Evolutionary conservation across 805 yeast genomes (phyloP).

Genomic region (Teunomyces panamensis): DNA sequence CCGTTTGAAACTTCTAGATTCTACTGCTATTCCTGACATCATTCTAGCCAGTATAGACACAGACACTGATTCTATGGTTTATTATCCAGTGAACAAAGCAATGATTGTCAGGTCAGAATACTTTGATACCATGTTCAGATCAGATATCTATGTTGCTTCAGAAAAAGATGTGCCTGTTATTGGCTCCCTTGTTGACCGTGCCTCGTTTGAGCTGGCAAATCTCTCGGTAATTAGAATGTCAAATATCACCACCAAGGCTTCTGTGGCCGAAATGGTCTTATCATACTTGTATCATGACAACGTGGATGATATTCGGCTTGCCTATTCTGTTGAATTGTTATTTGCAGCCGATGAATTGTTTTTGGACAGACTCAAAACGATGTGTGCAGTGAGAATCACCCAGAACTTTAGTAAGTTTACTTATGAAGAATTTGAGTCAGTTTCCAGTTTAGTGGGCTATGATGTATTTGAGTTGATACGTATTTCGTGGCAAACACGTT

Average conservation of each 20-base stretch:
- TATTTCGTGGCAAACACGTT: slow-evolving; percentile 65
- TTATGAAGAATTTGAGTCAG: slow-evolving; percentile 15
- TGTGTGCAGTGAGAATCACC: slow-evolving; percentile 54
- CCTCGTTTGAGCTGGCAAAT: slow-evolving; percentile 4
- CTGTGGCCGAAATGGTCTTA: slow-evolving; percentile 50
- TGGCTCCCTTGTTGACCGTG: slow-evolving; percentile 17
- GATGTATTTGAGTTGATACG: slow-evolving; percentile 56
- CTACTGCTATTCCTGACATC: slow-evolving; percentile 44
- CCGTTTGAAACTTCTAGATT: slow-evolving; percentile 20
- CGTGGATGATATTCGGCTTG: slow-evolving; percentile 45
- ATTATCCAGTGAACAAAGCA: slow-evolving; percentile 64
- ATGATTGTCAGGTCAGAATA: slow-evolving; percentile 61
- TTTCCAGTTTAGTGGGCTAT: slow-evolving; percentile 25
- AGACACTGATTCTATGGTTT: slow-evolving; percentile 23
- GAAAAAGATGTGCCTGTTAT: slow-evolving; percentile 15
- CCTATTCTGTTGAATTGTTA: slow-evolving; percentile 53
- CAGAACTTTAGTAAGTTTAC: slow-evolving; percentile 20
- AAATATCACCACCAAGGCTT: slow-evolving; percentile 10
- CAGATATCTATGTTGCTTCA: slow-evolving; percentile 29
- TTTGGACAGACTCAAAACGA: slow-evolving; percentile 61
- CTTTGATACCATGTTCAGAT: slow-evolving; percentile 59
- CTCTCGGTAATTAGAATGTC: slow-evolving; percentile 31
- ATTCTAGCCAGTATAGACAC: slow-evolving; percentile 37
- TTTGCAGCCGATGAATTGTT: slow-evolving; percentile 57
- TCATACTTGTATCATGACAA: slow-evolving; percentile 61